Percentiles rank a stretch among this genome's conserved stretches.
Conservation (phyloP, 371 early-diverging fungal species). For the Mortierella sp. region DNA sequence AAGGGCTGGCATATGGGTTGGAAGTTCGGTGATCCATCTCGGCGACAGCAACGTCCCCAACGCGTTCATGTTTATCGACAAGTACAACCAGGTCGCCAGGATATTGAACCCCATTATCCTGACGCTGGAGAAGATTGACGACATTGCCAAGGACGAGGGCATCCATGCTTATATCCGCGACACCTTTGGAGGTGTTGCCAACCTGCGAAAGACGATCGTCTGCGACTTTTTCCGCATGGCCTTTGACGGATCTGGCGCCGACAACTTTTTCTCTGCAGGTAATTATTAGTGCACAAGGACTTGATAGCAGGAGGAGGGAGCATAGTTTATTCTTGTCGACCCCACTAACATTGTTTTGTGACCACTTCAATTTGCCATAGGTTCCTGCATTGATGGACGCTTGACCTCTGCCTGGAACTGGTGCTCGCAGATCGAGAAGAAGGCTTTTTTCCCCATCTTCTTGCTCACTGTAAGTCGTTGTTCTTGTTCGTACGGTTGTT, state of each 20-base stretch:
- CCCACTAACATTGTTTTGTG: background rate
- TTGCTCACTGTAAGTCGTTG: constrained; percentile 78
- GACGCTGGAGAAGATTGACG: constrained; percentile 81
- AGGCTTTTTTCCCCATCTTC: constrained; percentile 92
- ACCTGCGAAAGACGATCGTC: constrained; percentile 79
- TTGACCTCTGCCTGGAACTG: constrained; percentile 97
- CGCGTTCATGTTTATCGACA: constrained; percentile 97
- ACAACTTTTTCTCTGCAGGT: constrained; percentile 96
- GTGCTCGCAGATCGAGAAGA: constrained; percentile 96
- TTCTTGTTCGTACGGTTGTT: background rate
- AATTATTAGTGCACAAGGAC: background rate
- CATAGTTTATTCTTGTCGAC: background rate
- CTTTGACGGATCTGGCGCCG: constrained; percentile 97
- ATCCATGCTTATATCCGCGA: constrained; percentile 74
- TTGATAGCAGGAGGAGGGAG: background rate
- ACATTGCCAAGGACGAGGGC: constrained; percentile 68
- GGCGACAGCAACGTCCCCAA: constrained; percentile 95
- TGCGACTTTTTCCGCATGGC: constrained; percentile 95
- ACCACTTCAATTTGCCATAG: constrained; percentile 10
- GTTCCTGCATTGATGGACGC: constrained; percentile 96
- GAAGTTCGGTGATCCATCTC: constrained; percentile 94
- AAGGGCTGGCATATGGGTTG: constrained; percentile 93
- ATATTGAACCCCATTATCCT: constrained; percentile 91
- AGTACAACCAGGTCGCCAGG: constrained; percentile 96
- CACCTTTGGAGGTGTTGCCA: constrained; percentile 75